Percentiles rank a stretch among this genome's conserved stretches.
phyloP scores from a whole-genome alignment of 1,284 basidiomycete genomes.

The Ustilago shanxiensis region DNA sequence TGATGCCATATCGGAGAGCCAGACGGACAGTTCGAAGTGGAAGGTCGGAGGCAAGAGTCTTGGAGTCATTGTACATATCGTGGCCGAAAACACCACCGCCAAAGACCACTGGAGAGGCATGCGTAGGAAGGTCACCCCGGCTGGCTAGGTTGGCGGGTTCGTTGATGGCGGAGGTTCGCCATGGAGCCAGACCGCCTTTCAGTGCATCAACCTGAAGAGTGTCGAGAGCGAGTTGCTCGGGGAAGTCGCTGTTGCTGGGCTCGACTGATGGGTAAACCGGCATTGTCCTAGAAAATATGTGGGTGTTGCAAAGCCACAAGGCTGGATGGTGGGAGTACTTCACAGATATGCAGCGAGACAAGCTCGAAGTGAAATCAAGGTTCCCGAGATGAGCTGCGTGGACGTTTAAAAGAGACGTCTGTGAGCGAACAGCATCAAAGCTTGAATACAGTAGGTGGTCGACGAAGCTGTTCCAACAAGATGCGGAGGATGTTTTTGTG shows the following conservation, averaged over 20 bases:
- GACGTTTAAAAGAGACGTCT: too few relatives aligned
- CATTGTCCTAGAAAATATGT: slow-evolving; percentile 20
- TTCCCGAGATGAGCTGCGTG: too few relatives aligned
- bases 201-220: slow-evolving; percentile 35
- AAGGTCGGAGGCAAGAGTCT: slow-evolving; percentile 43
- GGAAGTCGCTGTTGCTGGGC: slow-evolving; percentile 43
- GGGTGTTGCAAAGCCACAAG: neutral
- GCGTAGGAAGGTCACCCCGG: slow-evolving; percentile 19
- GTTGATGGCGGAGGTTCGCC: slow-evolving; percentile 32
- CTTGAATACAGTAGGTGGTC: too few relatives aligned
- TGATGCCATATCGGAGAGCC: slow-evolving; percentile 80
- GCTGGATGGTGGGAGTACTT: neutral
- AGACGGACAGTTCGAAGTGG: slow-evolving; percentile 74
- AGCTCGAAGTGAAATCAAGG: neutral
- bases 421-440: too few relatives aligned
- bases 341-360: neutral
- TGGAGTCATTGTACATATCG: slow-evolving; percentile 64
- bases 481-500: too few relatives aligned
- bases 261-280: slow-evolving; percentile 52
- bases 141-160: slow-evolving; percentile 16
- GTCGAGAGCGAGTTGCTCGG: slow-evolving; percentile 37
- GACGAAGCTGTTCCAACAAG: neutral
- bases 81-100: slow-evolving; percentile 65
- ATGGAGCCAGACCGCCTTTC: slow-evolving; percentile 42
- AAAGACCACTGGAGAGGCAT: slow-evolving; percentile 61